Evolutionary conservation across 495 filamentous ascomycete genomes (phyloP).

Genomic region (Penicillium waksmanii): DNA sequence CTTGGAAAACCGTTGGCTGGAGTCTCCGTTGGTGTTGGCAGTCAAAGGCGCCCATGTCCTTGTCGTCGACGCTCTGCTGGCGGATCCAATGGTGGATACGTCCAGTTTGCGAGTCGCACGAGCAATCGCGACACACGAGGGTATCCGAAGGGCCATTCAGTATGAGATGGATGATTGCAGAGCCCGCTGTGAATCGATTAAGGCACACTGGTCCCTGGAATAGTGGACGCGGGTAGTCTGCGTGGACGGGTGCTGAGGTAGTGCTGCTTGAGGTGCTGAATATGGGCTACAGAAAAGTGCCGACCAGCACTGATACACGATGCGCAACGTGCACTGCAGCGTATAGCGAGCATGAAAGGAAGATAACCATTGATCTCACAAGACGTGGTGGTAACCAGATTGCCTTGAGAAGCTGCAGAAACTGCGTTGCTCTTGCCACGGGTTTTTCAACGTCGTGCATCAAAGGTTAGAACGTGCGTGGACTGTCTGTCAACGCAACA

Average conservation of each 20-base stretch:
- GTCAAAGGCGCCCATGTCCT: too few relatives aligned
- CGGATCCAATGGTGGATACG: too few relatives aligned
- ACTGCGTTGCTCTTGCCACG: background rate
- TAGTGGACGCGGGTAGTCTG: background rate
- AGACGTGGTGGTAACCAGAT: background rate
- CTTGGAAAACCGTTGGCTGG: too few relatives aligned
- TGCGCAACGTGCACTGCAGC: too few relatives aligned
- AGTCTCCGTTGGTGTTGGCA: too few relatives aligned
- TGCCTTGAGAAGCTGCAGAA: background rate
- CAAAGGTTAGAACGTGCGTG: background rate
- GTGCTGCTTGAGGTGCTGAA: background rate
- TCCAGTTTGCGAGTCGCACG: too few relatives aligned
- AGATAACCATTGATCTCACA: too few relatives aligned
- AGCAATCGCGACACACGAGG: too few relatives aligned
- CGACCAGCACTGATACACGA: background rate
- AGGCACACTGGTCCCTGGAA: background rate
- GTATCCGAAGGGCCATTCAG: background rate
- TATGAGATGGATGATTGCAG: background rate
- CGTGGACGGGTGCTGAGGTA: background rate
- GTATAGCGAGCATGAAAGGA: too few relatives aligned
- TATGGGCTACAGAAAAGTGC: background rate
- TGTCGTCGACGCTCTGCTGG: too few relatives aligned
- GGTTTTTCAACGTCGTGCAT: background rate
- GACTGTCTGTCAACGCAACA: background rate
- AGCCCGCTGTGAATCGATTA: background rate